Base-by-base conservation (phyloP, 1,284 basidiomycete species). In the Xanthoconium separans region DNA sequence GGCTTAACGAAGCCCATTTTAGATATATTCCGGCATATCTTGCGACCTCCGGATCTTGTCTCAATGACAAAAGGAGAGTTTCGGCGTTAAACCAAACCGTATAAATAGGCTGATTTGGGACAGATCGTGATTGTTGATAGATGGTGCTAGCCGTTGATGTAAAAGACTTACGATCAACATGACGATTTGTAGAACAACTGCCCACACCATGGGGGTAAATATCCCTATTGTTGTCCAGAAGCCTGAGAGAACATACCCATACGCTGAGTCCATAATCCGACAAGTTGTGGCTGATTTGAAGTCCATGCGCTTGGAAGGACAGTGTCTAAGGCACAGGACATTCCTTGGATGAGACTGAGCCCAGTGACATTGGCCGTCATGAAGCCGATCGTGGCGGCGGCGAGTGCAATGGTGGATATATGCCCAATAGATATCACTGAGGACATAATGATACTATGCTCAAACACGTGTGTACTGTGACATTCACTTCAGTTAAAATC, bases 251-350 rank as follows among this genome's bases (percentile, higher is more conserved):
- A 73, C 84, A 53, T 56, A 88, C 85, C 73, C 90, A 94, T 95
- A 58, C 95, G 78, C 69, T 95, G 93, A 10, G 89, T 77, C 94
- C 94, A 96, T 1, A 97, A 77, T 4, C 94, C 94, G 27, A 98
- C 93, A 1, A 93, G 78, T 11, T 87, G 77, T 0, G 93, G 94
- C 40, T 90, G 82, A 2, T 83, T 71, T 11, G 91, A 92, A 0
- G 94, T 95, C 90, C 93, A 98, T 3, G 95, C 93, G 22, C 89
- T 83, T 0, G 95, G 95, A 0, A 98, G 80, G 64, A 97, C 80
- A 0, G 95, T 94, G 65, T 98, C 95, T 29, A 98, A 79, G 0
- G 92, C 88, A 53, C 86, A 89, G 15, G 86, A 78, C 62, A 96
- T 85, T 12, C 94, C 94, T 63, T 91, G 89, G n/a, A 95, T 79